These are phyloP conservation scores for Nepenthes alata DNA, from an alignment of 179 eudicot species.

Conservation along the genomic window DNA sequence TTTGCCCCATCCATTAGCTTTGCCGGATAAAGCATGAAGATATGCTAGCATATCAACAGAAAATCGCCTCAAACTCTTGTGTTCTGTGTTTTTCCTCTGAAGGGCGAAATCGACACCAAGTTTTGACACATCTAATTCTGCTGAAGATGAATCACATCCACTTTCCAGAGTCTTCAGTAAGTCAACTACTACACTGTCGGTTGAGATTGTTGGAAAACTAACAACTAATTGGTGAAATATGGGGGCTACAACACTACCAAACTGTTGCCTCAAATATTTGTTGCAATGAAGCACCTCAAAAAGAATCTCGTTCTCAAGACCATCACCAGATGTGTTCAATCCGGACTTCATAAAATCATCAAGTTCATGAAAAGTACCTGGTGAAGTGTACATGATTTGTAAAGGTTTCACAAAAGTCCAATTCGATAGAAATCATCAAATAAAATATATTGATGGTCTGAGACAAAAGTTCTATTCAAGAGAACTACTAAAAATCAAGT, in stretches of 20 bases:
- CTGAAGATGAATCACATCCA: constrained; percentile 46
- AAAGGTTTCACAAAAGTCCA: neutral
- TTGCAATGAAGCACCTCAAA: constrained; percentile 63
- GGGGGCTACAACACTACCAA: constrained; percentile 75
- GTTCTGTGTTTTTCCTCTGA: constrained; percentile 64
- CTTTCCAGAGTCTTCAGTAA: constrained; percentile 62
- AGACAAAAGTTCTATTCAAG: neutral
- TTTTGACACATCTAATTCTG: constrained; percentile 40
- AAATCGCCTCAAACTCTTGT: constrained; percentile 70
- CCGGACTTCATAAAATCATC: constrained; percentile 34
- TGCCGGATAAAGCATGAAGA: constrained; percentile 46
- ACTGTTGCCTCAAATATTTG: constrained; percentile 39
- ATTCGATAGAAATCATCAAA: neutral
- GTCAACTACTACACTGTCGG: constrained; percentile 62
- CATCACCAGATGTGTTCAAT: constrained; percentile 28
- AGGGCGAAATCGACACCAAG: constrained; percentile 60
- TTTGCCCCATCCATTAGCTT: constrained; percentile 61
- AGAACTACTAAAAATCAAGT: neutral
- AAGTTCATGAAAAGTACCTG: constrained; percentile 51
- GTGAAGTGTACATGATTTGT: neutral
- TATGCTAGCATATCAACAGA: constrained; percentile 58
- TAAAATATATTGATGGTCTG: too few relatives aligned
- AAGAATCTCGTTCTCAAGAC: constrained; percentile 45
- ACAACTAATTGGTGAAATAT: constrained; percentile 67
- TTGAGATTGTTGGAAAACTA: constrained; percentile 35